Conservation (phyloP, 2,329 filamentous ascomycete genomes). For the Fusarium sacchari region DNA sequence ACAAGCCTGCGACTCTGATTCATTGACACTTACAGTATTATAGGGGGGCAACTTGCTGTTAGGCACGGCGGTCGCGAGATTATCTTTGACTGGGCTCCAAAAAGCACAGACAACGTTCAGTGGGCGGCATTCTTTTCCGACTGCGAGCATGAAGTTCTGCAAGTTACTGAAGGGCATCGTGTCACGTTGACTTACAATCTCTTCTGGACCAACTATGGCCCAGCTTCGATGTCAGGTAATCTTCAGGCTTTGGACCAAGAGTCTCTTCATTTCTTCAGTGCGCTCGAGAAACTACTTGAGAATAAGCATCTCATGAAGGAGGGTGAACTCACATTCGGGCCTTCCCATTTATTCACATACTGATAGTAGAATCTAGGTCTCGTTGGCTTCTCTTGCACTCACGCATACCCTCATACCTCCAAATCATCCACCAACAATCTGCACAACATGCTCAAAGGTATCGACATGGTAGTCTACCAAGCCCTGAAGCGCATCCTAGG, state of each 20-base stretch:
- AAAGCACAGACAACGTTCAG: conserved; percentile 32
- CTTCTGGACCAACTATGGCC: conserved; percentile 48
- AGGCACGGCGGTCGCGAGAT: conserved; percentile 51
- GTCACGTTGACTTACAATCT: conserved; percentile 68
- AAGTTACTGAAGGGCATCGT: conserved; percentile 61
- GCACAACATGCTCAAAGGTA: conserved; percentile 55
- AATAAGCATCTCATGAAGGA: not conserved
- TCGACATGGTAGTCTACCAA: conserved; percentile 56
- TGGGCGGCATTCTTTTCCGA: conserved; percentile 66
- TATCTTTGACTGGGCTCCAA: conserved; percentile 54
- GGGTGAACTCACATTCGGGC: not conserved
- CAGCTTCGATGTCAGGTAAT: conserved; percentile 28
- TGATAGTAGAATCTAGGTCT: conserved; percentile 32
- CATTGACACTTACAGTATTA: not conserved
- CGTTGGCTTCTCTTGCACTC: conserved; percentile 57
- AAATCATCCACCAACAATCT: conserved; percentile 33
- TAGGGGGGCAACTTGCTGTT: conserved; percentile 56
- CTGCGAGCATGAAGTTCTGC: conserved; percentile 62
- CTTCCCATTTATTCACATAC: not conserved
- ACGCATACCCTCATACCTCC: conserved; percentile 58
- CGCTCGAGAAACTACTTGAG: conserved; percentile 11
- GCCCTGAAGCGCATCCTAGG: conserved; percentile 18
- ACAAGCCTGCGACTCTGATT: not conserved
- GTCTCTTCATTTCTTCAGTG: conserved; percentile 4
- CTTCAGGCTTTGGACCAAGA: conserved; percentile 20